Evolutionary conservation across 2,329 filamentous ascomycete species (phyloP), one percentile per base, ranked within the genome.

Genomic region (Cucurbitaria berberidis): DNA sequence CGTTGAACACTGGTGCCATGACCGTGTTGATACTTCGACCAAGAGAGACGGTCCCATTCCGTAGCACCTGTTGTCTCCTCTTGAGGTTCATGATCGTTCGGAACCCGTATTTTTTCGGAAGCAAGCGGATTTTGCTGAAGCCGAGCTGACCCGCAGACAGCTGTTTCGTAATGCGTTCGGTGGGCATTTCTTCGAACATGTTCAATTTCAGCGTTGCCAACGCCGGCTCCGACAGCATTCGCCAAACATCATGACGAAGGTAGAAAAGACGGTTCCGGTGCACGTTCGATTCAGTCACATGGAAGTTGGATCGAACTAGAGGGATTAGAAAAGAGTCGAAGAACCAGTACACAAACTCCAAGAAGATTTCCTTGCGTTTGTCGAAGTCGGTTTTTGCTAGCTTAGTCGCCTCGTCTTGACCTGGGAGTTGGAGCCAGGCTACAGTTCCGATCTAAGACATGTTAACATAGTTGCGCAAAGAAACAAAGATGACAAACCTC

Each of bases 201-300:
- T 78, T 82, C 1, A 77, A 62, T 67, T 89, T 95, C 19, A 98
- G 77, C 0, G 77, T 77, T 1, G 80, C 74, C 69, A 97, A 78
- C 0, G 88, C 85, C 6, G 92, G 89, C 63, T 93, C 87, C 1
- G 88, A 86, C 29, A 98, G 75, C 35, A 82, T 82, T 45, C 84
- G 86, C 95, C 95, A 99, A 9, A 95, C 81, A 73, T 99, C 95
- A 60, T 99, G 95, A 3, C 93, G 89, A 70, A 97, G 98, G 76
- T 91, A 99, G 74, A 96, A 96, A 0, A 98, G 77, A 24, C 86
- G 86, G 64, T 95, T 91, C 15, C 89, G 87, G 68, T 96, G 86
- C 1, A 81, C 80, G 58, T 86, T 92, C 0, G 92, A 95, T 73
- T 99, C 95, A 0, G 95, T 99, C 32, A 97, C 90, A 69, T 98